Percentiles rank a stretch among this genome's conserved stretches.
Conservation (phyloP, 768 basidiomycete species). For the Suillus luteus region DNA sequence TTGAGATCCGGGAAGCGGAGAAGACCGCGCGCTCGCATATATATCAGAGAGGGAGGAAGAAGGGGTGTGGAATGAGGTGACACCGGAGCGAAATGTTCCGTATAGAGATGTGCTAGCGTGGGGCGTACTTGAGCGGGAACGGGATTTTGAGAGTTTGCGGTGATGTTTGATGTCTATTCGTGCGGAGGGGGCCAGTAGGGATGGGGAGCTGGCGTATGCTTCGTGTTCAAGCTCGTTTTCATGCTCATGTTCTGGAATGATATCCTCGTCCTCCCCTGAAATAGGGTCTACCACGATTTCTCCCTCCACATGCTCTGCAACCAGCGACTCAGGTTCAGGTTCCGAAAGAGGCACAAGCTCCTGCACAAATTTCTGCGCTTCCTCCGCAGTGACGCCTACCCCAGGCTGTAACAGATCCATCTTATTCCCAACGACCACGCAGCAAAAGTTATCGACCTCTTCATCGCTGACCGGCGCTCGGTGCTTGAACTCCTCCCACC, state of each 20-base stretch:
- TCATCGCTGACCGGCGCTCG: constrained; percentile 68
- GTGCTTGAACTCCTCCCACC: constrained; percentile 79
- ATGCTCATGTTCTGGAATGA: constrained; percentile 26
- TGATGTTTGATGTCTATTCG: constrained; percentile 30
- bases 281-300: constrained; percentile 14
- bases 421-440: constrained; percentile 79
- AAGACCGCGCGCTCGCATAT: constrained; percentile 62
- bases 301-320: constrained; percentile 18
- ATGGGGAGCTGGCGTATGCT: constrained; percentile 19
- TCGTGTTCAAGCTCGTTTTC: constrained; percentile 4
- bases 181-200: background rate
- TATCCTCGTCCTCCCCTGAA: constrained; percentile 2
- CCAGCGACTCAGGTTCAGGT: constrained; percentile 14
- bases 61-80: constrained; percentile 76
- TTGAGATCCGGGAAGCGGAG: constrained; percentile 46
- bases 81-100: constrained; percentile 45
- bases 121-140: constrained; percentile 48
- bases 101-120: constrained; percentile 50
- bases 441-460: constrained; percentile 64
- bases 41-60: constrained; percentile 73
- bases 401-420: constrained; percentile 50
- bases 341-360: constrained; percentile 51
- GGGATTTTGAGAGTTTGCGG: constrained; percentile 41
- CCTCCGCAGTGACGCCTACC: constrained; percentile 36
- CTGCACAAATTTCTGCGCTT: constrained; percentile 57